A percentile compares a stretch with the other conserved stretches of the same genome.
These are phyloP conservation scores for Rhododendron mucronatum DNA, from an alignment of 148 eudicot genomes.

Conservation along the genomic window DNA sequence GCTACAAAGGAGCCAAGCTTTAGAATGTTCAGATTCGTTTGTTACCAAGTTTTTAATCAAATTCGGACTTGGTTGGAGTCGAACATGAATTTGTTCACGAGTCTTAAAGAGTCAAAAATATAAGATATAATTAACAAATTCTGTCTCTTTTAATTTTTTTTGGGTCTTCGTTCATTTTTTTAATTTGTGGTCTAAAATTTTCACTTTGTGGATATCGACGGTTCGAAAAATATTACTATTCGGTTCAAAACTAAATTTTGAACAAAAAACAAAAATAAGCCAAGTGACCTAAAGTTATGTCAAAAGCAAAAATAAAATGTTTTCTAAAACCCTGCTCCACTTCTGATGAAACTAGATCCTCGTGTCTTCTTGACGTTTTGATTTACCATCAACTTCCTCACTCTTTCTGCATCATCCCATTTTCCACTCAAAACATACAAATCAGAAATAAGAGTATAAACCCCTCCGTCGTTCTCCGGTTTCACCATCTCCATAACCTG, in stretches of 20 bases:
- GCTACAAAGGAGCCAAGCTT: too few relatives aligned
- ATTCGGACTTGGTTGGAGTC: too few relatives aligned
- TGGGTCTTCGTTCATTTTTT: too few relatives aligned
- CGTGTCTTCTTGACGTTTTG: constrained; percentile 33
- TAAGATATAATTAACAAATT: too few relatives aligned
- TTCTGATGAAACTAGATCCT: constrained; percentile 37
- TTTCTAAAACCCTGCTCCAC: background rate
- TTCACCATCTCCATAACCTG: constrained; percentile 22
- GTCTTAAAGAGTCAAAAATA: too few relatives aligned
- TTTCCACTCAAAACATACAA: constrained; percentile 32
- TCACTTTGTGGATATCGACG: too few relatives aligned
- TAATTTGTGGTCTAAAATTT: too few relatives aligned
- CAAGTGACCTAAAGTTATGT: background rate
- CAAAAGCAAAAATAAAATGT: background rate
- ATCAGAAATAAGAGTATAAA: constrained; percentile 33
- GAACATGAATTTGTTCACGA: too few relatives aligned
- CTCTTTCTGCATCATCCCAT: constrained; percentile 37
- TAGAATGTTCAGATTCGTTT: too few relatives aligned
- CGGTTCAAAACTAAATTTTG: too few relatives aligned
- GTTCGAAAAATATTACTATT: background rate
- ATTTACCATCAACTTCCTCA: constrained; percentile 33
- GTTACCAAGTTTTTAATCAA: too few relatives aligned
- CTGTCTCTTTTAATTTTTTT: too few relatives aligned
- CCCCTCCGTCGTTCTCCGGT: constrained; percentile 40
- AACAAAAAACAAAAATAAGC: background rate